Base-by-base conservation (phyloP, 2,329 filamentous ascomycete species). In the Diaporthe citrichinensis region DNA sequence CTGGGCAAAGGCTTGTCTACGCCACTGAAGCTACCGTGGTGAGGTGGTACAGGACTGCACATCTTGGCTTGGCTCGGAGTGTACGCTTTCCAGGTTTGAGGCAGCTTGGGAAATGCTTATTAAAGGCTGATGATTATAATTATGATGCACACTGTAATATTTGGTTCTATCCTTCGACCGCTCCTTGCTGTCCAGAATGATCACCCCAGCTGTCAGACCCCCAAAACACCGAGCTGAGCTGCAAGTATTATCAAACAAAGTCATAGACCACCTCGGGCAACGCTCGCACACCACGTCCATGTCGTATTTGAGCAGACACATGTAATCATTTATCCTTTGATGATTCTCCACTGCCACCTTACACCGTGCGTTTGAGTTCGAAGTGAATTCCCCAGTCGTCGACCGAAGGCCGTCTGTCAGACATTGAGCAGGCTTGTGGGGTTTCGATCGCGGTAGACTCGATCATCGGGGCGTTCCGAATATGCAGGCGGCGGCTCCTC, bases 11-110 rank as follows among this genome's bases (percentile, higher is more conserved):
- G 89, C 78, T 83, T 94, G 61, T 83, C 91, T 17, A 93, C 91
- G 7, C 92, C 92, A 46, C 84, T 94, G 74, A 88, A 92, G 79
- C 81, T 94, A 51, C 92, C 93, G 46, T 94, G 91, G 93, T 94
- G 80, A 83, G 1, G 73, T 59, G 4, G 58, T 36, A 8, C 2
- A 25, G 20, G 1, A 46, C 9, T 34, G 14, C 17, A 20, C 14
- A 39, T 25, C 46, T 2, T 36, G 8, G 5, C 14, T 0, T 4
- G 25, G 15, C 12, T 25, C n/a, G 17, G 10, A 7, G 25, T 20
- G 9, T 31, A 39, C 10, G 17, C 4, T 3, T 2, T n/a, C 10
- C 3, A 12, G 2, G 5, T 23, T 8, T 3, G 15, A 31, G 25
- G 17, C 0, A 69, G 46, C 23, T 14, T 9, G 3, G 3, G 5